Evolutionary conservation across 73 alveolate species (phyloP), one percentile per base, ranked within the genome.

Genomic region (Symbiodinium pilosum): DNA sequence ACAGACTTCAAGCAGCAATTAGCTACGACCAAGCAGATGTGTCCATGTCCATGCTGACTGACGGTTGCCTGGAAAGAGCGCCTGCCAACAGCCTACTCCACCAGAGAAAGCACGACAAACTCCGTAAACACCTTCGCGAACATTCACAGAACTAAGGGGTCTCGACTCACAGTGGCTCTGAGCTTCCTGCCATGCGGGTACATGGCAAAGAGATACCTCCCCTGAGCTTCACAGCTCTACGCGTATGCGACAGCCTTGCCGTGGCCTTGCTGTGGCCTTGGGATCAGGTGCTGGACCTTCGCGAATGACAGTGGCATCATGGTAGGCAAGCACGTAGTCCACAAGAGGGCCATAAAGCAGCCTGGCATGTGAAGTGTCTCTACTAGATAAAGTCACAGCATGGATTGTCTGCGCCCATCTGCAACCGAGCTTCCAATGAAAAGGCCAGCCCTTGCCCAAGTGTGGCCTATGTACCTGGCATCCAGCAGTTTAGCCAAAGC

Each of bases 51-150:
- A n/a, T n/a, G n/a, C n/a, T n/a, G n/a, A n/a, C n/a, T n/a, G n/a
- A n/a, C n/a, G n/a, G 26, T 26, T 43, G 88, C 96, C 96, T 91
- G 96, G 96, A 52, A 38, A 91, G 40, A 91, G 88, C 1, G 96
- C 21, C 30, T 77, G 96, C 96, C 96, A 91, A 52, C 96, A 91
- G 39, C 96, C 96, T 38, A 91, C 77, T 30, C 96, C 96, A 2
- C 96, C 96, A 30, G 96, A 91, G 47, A 91, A 91, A 21, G 96
- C 96, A 24, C 96, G 96, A 88, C 96, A 91, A n/a, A 91, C 96
- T 21, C 96, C 96, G 39, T 91, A 91, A 40, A 91, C 96, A n/a
- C 96, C 96, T 91, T 12, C 40, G 38, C 6, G 30, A 2, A 24
- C 30, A 4, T 24, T 14, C 24, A 38, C 30, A 64, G 12, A 14